Evolutionary conservation across 768 basidiomycete genomes (phyloP).

Genomic region (Sporobolomyces pararoseus): DNA sequence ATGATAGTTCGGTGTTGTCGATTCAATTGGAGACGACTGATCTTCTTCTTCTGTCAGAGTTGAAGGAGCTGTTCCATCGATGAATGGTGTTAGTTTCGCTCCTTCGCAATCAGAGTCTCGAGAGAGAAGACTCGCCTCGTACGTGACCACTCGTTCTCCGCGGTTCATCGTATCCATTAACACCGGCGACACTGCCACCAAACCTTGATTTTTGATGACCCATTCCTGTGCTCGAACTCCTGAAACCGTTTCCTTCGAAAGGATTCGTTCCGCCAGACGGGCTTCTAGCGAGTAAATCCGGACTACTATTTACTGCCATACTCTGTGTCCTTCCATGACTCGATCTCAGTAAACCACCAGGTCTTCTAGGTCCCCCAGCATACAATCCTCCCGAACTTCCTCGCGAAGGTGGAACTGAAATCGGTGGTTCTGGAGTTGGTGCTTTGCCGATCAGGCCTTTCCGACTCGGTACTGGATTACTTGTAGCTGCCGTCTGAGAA

Average conservation of each 20-base stretch:
- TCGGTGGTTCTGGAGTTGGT: slow-evolving; percentile 54
- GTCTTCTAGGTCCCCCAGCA: slow-evolving; percentile 32
- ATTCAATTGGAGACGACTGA: not conserved
- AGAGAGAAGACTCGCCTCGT: not conserved
- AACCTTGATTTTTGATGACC: slow-evolving; percentile 18
- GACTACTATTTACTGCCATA: slow-evolving; percentile 23
- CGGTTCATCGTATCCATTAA: not conserved
- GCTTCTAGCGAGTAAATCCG: slow-evolving; percentile 8
- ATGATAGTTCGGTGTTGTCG: slow-evolving; percentile 11
- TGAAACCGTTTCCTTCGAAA: not conserved
- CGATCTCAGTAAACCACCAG: slow-evolving; percentile 7
- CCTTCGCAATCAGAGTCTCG: too few relatives aligned
- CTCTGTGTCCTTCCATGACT: slow-evolving; percentile 32
- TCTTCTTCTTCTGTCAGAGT: slow-evolving; percentile 1
- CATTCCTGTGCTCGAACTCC: not conserved
- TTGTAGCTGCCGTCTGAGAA: slow-evolving; percentile 44
- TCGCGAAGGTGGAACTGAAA: not conserved
- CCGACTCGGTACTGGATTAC: slow-evolving; percentile 23
- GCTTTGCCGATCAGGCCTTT: slow-evolving; percentile 51
- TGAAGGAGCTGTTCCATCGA: slow-evolving; percentile 1
- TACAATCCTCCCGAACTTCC: slow-evolving; percentile 6
- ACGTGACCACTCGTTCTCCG: not conserved
- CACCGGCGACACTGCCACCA: slow-evolving; percentile 24
- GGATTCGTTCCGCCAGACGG: not conserved
- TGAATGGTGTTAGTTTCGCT: too few relatives aligned